Evolutionary conservation across 1,139 yeast genomes (phyloP).

Genomic region (Candida sp.): DNA sequence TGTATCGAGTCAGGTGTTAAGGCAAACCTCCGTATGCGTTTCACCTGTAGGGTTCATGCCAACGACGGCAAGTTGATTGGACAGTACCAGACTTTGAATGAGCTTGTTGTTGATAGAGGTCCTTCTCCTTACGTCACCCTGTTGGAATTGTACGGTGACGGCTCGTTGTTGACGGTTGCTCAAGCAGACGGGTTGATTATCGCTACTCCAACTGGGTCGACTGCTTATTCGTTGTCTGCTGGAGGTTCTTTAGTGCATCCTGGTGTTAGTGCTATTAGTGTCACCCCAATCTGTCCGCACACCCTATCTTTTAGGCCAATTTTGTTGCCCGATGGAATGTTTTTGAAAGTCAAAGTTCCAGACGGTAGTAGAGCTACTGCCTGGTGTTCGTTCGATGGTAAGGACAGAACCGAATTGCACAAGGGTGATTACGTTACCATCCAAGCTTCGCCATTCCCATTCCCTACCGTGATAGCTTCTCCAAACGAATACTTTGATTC

Average conservation of each 20-base stretch:
- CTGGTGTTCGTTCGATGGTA: conserved; percentile 93
- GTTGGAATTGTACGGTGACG: conserved; percentile 84
- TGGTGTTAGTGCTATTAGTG: conserved; percentile 85
- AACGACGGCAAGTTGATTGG: conserved; percentile 63
- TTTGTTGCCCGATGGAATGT: conserved; percentile 85
- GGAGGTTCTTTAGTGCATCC: conserved; percentile 94
- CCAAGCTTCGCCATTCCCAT: conserved; percentile 80
- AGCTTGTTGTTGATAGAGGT: conserved; percentile 85
- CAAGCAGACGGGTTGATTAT: conserved; percentile 91
- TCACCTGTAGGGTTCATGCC: conserved; percentile 68
- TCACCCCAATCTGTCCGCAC: conserved; percentile 94
- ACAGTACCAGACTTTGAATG: conserved; percentile 84
- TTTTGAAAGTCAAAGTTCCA: conserved; percentile 76
- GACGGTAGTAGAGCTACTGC: conserved; percentile 73
- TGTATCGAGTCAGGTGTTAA: conserved; percentile 73
- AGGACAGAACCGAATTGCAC: conserved; percentile 68
- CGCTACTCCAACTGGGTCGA: conserved; percentile 93
- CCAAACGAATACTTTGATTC: conserved; percentile 83
- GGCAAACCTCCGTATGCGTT: conserved; percentile 82
- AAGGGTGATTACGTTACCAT: conserved; percentile 82
- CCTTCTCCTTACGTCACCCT: conserved; percentile 88
- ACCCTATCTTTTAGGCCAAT: conserved; percentile 89
- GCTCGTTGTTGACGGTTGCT: conserved; percentile 77
- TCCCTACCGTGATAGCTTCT: conserved; percentile 81
- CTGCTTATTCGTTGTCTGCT: conserved; percentile 89